A percentile compares a stretch with the other conserved stretches of the same genome.
These are phyloP conservation scores for Camellia sinensis DNA, from an alignment of 148 eudicot genomes.

Conservation along the genomic window DNA sequence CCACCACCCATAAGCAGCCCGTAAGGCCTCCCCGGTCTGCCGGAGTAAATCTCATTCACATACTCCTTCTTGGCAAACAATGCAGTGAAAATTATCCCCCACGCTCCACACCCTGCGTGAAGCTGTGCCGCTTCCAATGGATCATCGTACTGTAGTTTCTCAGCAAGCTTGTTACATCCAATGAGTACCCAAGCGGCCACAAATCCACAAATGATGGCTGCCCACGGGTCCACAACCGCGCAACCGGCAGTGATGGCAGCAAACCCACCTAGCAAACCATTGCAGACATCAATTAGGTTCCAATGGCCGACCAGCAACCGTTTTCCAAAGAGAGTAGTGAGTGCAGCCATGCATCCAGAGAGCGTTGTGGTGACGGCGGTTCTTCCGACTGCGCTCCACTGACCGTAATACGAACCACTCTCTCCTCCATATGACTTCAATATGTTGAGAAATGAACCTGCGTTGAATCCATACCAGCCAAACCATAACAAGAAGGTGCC, in stretches of 20 bases:
- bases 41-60: slow-evolving; percentile 33
- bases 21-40: slow-evolving; percentile 25
- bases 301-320: slow-evolving; percentile 26
- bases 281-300: slow-evolving; percentile 34
- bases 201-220: slow-evolving; percentile 25
- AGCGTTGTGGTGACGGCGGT: slow-evolving; percentile 50
- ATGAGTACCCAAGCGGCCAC: slow-evolving; percentile 25
- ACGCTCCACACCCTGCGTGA: slow-evolving; percentile 43
- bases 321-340: slow-evolving; percentile 43
- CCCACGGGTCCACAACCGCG: slow-evolving; percentile 24
- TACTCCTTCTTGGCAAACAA: slow-evolving; percentile 37
- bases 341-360: slow-evolving; percentile 48
- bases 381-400: slow-evolving; percentile 51
- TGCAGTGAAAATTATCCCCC: slow-evolving; percentile 42
- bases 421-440: slow-evolving; percentile 28
- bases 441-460: slow-evolving; percentile 48
- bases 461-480: slow-evolving; percentile 36
- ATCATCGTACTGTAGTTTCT: slow-evolving; percentile 22
- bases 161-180: slow-evolving; percentile 20
- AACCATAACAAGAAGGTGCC: slow-evolving; percentile 47
- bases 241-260: slow-evolving; percentile 32
- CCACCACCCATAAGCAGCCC: slow-evolving; percentile 46
- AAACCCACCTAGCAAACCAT: slow-evolving; percentile 31
- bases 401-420: slow-evolving; percentile 38
- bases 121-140: slow-evolving; percentile 26